A percentile compares a stretch with the other conserved stretches of the same genome.
phyloP scores from a whole-genome alignment of 2,329 filamentous ascomycete species.

The Myriosclerotinia duriaeana region DNA sequence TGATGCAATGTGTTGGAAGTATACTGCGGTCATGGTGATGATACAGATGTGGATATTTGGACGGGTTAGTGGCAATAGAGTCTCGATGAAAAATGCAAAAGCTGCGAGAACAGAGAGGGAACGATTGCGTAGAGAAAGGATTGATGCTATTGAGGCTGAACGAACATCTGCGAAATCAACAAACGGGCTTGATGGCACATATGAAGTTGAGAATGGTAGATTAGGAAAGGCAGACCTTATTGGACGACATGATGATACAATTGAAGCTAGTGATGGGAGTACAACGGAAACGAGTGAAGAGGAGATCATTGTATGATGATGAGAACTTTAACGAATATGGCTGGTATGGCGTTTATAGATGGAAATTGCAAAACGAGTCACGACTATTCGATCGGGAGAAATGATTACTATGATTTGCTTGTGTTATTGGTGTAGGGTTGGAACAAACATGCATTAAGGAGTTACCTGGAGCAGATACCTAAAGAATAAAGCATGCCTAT shows the following conservation, averaged over 20 bases:
- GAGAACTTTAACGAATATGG: background rate
- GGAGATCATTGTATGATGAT: constrained; percentile 28
- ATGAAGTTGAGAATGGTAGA: background rate
- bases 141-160: background rate
- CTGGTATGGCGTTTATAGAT: constrained; percentile 19
- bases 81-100: constrained; percentile 31
- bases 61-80: constrained; percentile 36
- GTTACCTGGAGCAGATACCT: constrained; percentile 13
- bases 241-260: background rate
- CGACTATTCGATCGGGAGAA: background rate
- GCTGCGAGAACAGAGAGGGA: constrained; percentile 31
- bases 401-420: background rate
- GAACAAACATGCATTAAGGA: constrained; percentile 1
- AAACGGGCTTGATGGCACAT: background rate
- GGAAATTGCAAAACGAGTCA: constrained; percentile 13
- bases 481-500: constrained; percentile 7
- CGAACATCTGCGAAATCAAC: background rate
- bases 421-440: background rate
- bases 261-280: constrained; percentile 19
- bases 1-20: constrained; percentile 44
- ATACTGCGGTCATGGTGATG: constrained; percentile 44
- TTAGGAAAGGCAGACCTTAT: background rate
- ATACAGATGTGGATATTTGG: constrained; percentile 42
- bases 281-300: constrained; percentile 29
- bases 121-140: constrained; percentile 24